phyloP scores from a whole-genome alignment of 495 filamentous ascomycete genomes.

The Penicillium pancosmium region DNA sequence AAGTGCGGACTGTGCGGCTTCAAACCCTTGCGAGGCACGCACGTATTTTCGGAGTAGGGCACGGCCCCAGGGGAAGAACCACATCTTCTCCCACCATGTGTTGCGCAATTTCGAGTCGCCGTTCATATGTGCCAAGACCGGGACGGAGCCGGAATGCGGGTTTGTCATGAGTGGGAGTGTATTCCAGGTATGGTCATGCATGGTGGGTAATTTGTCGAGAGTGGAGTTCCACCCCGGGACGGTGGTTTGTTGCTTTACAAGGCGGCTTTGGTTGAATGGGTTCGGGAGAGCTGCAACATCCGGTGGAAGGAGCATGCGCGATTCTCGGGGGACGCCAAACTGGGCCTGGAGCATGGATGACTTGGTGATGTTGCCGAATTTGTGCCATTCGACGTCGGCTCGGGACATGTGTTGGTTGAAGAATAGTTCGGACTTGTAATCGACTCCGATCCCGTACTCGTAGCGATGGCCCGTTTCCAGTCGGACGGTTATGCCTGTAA shows the following conservation, averaged over 20 bases:
- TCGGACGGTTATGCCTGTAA: conserved; percentile 42
- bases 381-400: conserved; percentile 51
- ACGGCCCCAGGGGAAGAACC: conserved; percentile 57
- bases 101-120: conserved; percentile 44
- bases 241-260: conserved; percentile 34
- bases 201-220: conserved; percentile 45
- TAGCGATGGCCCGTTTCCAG: conserved; percentile 48
- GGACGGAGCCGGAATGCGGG: conserved; percentile 49
- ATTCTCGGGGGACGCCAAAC: conserved; percentile 46
- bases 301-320: conserved; percentile 44
- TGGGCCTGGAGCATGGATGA: conserved; percentile 44
- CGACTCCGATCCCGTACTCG: conserved; percentile 61
- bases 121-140: conserved; percentile 54
- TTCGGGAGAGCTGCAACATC: conserved; percentile 42
- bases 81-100: conserved; percentile 58
- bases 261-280: conserved; percentile 44
- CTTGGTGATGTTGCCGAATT: conserved; percentile 47
- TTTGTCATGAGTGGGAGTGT: conserved; percentile 58
- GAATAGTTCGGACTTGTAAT: conserved; percentile 58
- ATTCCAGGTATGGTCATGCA: conserved; percentile 45
- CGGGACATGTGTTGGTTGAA: conserved; percentile 51
- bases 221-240: conserved; percentile 43
- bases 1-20: conserved; percentile 46
- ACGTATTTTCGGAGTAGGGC: conserved; percentile 55
- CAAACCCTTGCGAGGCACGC: conserved; percentile 45